A percentile compares a stretch with the other conserved stretches of the same genome.
Conservation (phyloP, 2,329 filamentous ascomycete species). For the Fusarium xylarioides region DNA sequence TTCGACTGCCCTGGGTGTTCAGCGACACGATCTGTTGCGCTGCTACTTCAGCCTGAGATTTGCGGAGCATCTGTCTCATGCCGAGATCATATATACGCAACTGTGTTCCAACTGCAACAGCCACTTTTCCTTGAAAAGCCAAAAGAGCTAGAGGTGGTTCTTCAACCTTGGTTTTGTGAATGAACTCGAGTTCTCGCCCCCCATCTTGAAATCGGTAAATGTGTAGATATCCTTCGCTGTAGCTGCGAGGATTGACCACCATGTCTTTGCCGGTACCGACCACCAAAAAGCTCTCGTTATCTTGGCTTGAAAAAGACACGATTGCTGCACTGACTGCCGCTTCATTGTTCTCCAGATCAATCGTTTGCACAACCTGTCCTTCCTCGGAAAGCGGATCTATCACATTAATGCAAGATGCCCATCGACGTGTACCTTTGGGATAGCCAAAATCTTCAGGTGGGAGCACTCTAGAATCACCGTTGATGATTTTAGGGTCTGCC, state of each 20-base stretch:
- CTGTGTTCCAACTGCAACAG: conserved; percentile 85
- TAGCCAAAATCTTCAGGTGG: conserved; percentile 89
- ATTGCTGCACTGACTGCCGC: conserved; percentile 86
- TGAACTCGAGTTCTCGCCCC: conserved; percentile 89
- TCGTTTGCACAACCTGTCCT: conserved; percentile 72
- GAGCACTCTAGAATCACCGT: conserved; percentile 75
- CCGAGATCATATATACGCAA: conserved; percentile 92
- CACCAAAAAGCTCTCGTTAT: conserved; percentile 89
- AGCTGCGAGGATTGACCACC: conserved; percentile 78
- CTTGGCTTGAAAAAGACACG: conserved; percentile 87
- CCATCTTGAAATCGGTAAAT: conserved; percentile 90
- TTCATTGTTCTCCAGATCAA: conserved; percentile 90
- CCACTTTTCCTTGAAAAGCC: conserved; percentile 89
- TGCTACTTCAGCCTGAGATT: conserved; percentile 82
- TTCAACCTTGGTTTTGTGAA: conserved; percentile 94
- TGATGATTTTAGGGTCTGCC: conserved; percentile 74
- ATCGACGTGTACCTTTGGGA: conserved; percentile 82
- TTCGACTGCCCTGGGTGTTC: conserved; percentile 88
- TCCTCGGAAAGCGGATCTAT: conserved; percentile 85
- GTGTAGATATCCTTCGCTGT: conserved; percentile 83
- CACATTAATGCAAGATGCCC: conserved; percentile 95
- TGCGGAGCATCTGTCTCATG: conserved; percentile 90
- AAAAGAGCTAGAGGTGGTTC: conserved; percentile 89
- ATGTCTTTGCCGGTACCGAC: conserved; percentile 95
- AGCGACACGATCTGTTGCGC: conserved; percentile 87